Percentiles rank a stretch among this genome's conserved stretches.
phyloP scores from a whole-genome alignment of 495 filamentous ascomycete species.

The Tuber magnatum region DNA sequence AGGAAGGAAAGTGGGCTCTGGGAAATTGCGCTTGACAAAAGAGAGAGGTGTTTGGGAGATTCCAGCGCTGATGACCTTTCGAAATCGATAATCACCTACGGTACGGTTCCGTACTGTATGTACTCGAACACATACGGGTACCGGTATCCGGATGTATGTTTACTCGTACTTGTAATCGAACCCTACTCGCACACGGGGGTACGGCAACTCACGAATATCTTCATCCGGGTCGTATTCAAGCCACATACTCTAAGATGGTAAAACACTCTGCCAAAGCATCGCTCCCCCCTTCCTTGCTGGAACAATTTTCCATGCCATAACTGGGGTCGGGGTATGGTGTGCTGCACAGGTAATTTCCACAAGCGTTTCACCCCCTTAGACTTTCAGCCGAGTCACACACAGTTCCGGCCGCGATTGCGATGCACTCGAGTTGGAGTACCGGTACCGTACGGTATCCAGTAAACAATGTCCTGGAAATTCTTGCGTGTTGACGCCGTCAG shows the following conservation, averaged over 20 bases:
- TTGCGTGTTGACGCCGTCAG: neutral
- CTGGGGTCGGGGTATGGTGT: neutral
- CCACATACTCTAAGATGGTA: neutral
- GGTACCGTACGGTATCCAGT: too few relatives aligned
- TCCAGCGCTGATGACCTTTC: neutral
- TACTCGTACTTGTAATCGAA: neutral
- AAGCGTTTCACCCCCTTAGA: neutral
- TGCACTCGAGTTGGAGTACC: neutral
- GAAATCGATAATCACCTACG: neutral
- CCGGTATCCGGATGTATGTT: too few relatives aligned
- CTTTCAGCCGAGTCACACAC: neutral
- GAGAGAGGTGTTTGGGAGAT: neutral
- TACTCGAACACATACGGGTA: too few relatives aligned
- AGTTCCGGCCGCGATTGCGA: neutral
- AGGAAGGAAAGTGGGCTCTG: neutral
- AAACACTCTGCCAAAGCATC: neutral
- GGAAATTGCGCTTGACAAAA: neutral
- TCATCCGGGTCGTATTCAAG: neutral
- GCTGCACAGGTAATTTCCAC: neutral
- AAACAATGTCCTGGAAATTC: neutral
- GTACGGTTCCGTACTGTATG: too few relatives aligned
- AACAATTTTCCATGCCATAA: neutral
- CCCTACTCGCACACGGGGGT: neutral
- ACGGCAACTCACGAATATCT: neutral
- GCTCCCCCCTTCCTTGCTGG: neutral